Evolutionary conservation across 139 green algal genomes (phyloP).

Genomic region (Chlorokybus atmophyticus): DNA sequence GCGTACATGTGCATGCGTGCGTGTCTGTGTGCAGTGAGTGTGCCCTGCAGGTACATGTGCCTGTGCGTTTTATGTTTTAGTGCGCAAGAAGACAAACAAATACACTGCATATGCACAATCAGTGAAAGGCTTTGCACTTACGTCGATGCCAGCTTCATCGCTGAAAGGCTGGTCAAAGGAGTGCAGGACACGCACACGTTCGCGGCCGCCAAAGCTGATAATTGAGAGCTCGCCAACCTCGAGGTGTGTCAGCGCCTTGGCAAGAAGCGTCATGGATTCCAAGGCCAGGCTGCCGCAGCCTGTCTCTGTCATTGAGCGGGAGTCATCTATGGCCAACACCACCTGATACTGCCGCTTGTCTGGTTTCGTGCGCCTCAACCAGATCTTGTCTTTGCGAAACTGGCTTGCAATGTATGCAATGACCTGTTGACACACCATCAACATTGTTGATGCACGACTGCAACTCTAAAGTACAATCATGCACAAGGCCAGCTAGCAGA

Average conservation of each 20-base stretch:
- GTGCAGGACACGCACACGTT: conserved; percentile 59
- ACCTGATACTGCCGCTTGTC: conserved; percentile 94
- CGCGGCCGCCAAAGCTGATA: conserved; percentile 68
- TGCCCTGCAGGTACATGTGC: too few relatives aligned
- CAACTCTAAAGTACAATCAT: too few relatives aligned
- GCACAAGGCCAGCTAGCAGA: background rate
- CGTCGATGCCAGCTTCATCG: conserved; percentile 53
- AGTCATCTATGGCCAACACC: conserved; percentile 77
- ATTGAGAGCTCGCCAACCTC: conserved; percentile 84
- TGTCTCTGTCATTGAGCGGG: conserved; percentile 81
- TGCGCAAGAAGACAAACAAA: too few relatives aligned
- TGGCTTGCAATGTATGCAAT: conserved; percentile 94
- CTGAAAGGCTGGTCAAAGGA: conserved; percentile 69
- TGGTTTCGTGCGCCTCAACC: conserved; percentile 79
- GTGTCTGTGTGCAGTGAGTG: too few relatives aligned
- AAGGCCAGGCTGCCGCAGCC: conserved; percentile 71
- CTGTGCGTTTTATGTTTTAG: too few relatives aligned
- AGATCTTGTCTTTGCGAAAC: conserved; percentile 98
- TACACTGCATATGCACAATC: too few relatives aligned
- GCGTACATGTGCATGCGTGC: too few relatives aligned
- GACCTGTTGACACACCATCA: conserved; percentile 27
- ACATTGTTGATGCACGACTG: background rate
- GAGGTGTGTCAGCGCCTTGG: conserved; percentile 67
- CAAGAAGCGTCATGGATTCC: conserved; percentile 75
- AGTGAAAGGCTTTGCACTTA: too few relatives aligned